Percentiles rank a stretch among this genome's conserved stretches.
Evolutionary conservation across 176 grass and related monocot genomes (phyloP).

Genomic region (Alopecurus myosuroides): DNA sequence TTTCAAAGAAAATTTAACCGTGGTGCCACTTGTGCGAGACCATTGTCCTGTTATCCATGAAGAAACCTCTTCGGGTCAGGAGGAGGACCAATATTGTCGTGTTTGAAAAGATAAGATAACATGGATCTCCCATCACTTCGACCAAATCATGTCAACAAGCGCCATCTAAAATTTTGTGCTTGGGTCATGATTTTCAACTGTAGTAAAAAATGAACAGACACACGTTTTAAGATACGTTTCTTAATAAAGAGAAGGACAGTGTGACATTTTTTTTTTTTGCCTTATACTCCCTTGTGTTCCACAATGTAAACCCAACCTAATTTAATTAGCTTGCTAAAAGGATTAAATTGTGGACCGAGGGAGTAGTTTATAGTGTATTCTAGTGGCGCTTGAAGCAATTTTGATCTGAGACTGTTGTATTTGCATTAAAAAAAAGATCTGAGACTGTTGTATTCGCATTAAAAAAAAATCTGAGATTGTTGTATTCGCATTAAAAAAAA

Average conservation of each 20-base stretch:
- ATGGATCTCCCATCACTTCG: background rate
- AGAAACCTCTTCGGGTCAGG: too few species aligned
- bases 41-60: background rate
- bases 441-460: background rate
- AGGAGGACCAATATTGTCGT: too few species aligned
- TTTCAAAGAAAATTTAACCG: too few species aligned
- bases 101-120: background rate
- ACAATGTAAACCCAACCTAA: too few species aligned
- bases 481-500: too few species aligned
- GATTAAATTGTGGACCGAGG: too few species aligned
- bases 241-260: background rate
- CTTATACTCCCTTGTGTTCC: too few species aligned
- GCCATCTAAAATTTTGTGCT: background rate
- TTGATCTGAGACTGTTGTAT: too few species aligned
- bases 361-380: background rate
- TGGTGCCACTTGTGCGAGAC: too few species aligned
- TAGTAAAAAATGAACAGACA: background rate
- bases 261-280: background rate
- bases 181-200: background rate
- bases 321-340: too few species aligned
- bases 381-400: background rate
- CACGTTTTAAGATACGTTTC: background rate
- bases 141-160: background rate
- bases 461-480: too few species aligned
- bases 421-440: too few species aligned